A percentile compares a stretch with the other conserved stretches of the same genome.
phyloP scores from a whole-genome alignment of 495 filamentous ascomycete genomes.

The Arthonia radiata region DNA sequence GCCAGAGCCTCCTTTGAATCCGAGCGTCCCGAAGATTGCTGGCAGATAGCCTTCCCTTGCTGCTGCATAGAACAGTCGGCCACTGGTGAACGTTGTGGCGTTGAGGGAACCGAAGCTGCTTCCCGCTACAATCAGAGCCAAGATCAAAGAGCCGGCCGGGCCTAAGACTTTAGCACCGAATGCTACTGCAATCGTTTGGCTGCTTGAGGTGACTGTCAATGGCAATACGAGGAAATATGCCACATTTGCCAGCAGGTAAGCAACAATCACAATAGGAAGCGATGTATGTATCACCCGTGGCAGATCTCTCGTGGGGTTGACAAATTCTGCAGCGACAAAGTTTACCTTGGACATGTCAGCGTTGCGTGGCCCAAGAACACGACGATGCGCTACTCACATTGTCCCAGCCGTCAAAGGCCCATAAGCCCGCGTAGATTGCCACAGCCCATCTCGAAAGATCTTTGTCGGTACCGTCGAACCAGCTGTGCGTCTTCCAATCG shows the following conservation, averaged over 20 bases:
- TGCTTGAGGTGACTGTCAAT: constrained; percentile 45
- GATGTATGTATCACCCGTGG: constrained; percentile 91
- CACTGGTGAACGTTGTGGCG: constrained; percentile 79
- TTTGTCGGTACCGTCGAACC: constrained; percentile 73
- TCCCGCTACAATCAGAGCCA: constrained; percentile 71
- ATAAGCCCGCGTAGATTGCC: constrained; percentile 81
- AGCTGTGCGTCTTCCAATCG: constrained; percentile 69
- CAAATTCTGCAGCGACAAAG: constrained; percentile 91
- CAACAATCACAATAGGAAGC: constrained; percentile 79
- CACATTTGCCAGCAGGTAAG: constrained; percentile 74
- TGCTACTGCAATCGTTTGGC: constrained; percentile 80
- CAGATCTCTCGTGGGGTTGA: constrained; percentile 68
- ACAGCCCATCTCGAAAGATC: constrained; percentile 68
- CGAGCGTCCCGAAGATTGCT: constrained; percentile 56
- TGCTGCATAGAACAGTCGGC: constrained; percentile 77
- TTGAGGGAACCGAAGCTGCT: constrained; percentile 86
- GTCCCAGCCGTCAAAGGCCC: constrained; percentile 98
- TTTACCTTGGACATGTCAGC: constrained; percentile 40
- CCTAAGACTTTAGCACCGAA: constrained; percentile 87
- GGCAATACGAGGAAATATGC: constrained; percentile 93
- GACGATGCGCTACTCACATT: constrained; percentile 38
- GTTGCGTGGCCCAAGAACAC: not conserved
- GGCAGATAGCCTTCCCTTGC: constrained; percentile 92
- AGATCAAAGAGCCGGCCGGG: constrained; percentile 48
- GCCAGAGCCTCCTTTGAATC: constrained; percentile 19